Evolutionary conservation across 140 eudicot genomes (phyloP).

Genomic region (Anethum foeniculum): DNA sequence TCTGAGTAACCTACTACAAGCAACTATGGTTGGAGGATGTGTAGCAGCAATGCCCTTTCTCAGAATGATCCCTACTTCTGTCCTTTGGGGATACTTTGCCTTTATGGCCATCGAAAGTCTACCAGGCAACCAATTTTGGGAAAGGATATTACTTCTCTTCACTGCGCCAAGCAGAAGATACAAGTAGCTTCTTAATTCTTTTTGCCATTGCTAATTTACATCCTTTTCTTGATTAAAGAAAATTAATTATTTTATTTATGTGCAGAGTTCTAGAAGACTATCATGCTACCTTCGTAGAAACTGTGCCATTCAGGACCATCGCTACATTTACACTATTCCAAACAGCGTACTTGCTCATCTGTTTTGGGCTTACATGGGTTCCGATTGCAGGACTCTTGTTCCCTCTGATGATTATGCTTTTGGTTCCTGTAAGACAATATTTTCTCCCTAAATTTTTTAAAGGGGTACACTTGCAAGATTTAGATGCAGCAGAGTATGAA

Average conservation of each 20-base stretch:
- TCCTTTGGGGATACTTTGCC: constrained; percentile 97
- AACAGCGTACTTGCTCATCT: constrained; percentile 53
- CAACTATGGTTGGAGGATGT: constrained; percentile 89
- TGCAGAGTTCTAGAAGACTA: constrained; percentile 90
- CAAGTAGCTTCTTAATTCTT: constrained; percentile 34
- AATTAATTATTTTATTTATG: neutral
- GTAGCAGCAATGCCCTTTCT: constrained; percentile 97
- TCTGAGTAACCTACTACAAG: constrained; percentile 70
- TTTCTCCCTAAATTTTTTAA: constrained; percentile 81
- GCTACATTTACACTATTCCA: constrained; percentile 75
- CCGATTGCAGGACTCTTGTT: constrained; percentile 90
- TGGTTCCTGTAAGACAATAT: constrained; percentile 94
- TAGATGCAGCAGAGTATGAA: constrained; percentile 94
- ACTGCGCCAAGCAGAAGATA: constrained; percentile 94
- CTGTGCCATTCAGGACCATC: constrained; percentile 85
- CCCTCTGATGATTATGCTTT: constrained; percentile 88
- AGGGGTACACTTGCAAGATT: constrained; percentile 91
- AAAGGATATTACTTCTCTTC: constrained; percentile 72
- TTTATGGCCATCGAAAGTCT: constrained; percentile 98
- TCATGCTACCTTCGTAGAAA: constrained; percentile 93
- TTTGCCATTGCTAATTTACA: neutral
- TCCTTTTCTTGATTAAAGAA: neutral
- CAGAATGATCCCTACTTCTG: constrained; percentile 87
- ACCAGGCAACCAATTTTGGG: constrained; percentile 99
- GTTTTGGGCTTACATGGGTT: constrained; percentile 92